Conservation (phyloP, 768 basidiomycete genomes). For the Trametes villosa region DNA sequence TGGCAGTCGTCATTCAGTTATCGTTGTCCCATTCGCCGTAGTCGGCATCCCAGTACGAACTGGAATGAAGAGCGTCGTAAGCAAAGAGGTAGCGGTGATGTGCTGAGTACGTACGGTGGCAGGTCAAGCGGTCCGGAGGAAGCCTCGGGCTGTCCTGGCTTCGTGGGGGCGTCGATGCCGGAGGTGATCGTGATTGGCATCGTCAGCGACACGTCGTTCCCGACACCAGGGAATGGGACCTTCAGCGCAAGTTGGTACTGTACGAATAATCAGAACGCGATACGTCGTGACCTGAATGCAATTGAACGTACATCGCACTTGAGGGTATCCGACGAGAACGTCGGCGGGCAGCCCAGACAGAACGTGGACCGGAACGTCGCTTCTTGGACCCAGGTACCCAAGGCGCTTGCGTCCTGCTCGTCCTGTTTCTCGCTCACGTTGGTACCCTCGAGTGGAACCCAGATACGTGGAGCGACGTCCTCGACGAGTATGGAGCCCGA, state of each 20-base stretch:
- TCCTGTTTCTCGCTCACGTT: not conserved
- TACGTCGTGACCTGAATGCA: not conserved
- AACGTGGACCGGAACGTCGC: conserved; percentile 17
- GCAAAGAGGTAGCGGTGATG: no score
- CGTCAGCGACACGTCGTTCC: conserved; percentile 11
- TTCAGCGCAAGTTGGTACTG: conserved; percentile 17
- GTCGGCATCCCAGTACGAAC: not conserved
- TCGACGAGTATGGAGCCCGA: not conserved
- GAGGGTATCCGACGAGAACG: conserved; percentile 10
- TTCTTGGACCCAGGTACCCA: conserved; percentile 25
- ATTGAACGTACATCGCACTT: conserved; percentile 8
- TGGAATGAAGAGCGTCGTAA: not conserved
- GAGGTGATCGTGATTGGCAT: conserved; percentile 12
- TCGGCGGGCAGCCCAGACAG: conserved; percentile 16
- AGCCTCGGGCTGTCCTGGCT: not conserved
- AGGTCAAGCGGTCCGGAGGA: not conserved
- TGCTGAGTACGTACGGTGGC: not conserved
- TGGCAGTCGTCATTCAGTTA: no score
- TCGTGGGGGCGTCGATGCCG: conserved; percentile 3
- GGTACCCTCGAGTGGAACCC: not conserved
- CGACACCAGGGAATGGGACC: conserved; percentile 20
- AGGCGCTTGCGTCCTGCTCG: not conserved
- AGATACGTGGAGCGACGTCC: not conserved
- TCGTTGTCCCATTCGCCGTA: not conserved
- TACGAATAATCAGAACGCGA: not conserved